Percentiles rank a stretch among this genome's conserved stretches.
Conservation (phyloP, 1,284 basidiomycete genomes). For the Bondarzewia mesenterica region DNA sequence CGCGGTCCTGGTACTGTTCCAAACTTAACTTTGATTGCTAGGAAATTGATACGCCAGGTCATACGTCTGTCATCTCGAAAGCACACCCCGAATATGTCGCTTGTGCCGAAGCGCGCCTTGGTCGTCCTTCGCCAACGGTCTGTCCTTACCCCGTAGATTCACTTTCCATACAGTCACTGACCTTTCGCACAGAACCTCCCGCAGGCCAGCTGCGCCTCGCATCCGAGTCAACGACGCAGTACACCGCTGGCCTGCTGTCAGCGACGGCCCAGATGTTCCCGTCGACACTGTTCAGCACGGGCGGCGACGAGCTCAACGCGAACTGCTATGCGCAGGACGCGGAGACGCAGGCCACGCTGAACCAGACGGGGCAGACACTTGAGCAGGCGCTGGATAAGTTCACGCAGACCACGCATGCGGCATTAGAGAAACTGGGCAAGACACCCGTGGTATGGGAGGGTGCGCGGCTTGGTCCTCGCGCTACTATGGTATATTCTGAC, state of each 20-base stretch:
- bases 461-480: constrained; percentile 12
- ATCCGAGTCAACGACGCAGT: constrained; percentile 33
- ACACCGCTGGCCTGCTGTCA: constrained; percentile 38
- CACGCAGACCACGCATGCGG: constrained; percentile 43
- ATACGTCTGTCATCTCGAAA: constrained; percentile 61
- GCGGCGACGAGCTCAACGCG: constrained; percentile 78
- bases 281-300: constrained; percentile 63
- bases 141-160: constrained; percentile 3
- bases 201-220: constrained; percentile 76
- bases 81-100: constrained; percentile 70
- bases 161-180: not conserved
- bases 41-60: constrained; percentile 68
- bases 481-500: no score
- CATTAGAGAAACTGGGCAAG: constrained; percentile 37
- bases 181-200: constrained; percentile 50
- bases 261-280: constrained; percentile 39
- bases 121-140: constrained; percentile 53
- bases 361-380: constrained; percentile 42
- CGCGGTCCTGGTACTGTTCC: no score
- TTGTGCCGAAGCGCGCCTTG: constrained; percentile 61
- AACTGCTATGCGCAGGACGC: constrained; percentile 61
- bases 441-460: constrained; percentile 69
- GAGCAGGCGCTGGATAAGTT: constrained; percentile 60
- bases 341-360: constrained; percentile 45
- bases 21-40: no score